Conservation (phyloP, 2,329 filamentous ascomycete species). For the Diaporthe amygdali region DNA sequence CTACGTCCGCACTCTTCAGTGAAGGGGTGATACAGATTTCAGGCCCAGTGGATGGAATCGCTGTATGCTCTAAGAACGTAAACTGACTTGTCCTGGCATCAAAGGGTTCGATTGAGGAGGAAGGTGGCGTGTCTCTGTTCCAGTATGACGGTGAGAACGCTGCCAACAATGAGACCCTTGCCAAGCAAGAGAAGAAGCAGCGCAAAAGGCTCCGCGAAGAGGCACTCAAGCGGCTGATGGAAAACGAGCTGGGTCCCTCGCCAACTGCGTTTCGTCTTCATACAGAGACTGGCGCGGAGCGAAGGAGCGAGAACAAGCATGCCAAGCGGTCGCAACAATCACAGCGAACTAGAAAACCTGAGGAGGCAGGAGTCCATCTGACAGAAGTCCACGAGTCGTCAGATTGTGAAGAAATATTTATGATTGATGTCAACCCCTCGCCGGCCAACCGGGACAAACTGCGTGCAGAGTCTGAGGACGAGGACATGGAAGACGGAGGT, state of each 20-base stretch:
- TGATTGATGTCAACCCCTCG: constrained; percentile 34
- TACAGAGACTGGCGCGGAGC: neutral
- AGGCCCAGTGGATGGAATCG: constrained; percentile 18
- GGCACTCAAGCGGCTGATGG: constrained; percentile 13
- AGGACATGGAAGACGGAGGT: constrained; percentile 20
- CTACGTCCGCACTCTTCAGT: constrained; percentile 12
- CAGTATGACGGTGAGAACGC: neutral
- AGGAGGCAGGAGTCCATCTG: neutral
- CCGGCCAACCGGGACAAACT: constrained; percentile 24
- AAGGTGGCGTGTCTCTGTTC: constrained; percentile 19
- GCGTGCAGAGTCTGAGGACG: constrained; percentile 14
- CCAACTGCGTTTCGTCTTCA: neutral
- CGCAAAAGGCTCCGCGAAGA: constrained; percentile 16
- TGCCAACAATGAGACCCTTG: neutral
- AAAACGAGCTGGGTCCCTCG: neutral
- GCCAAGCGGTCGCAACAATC: constrained; percentile 18
- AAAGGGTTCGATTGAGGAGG: constrained; percentile 16
- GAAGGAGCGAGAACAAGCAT: constrained; percentile 24
- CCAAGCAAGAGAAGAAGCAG: constrained; percentile 9
- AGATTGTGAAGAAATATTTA: constrained; percentile 27
- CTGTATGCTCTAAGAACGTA: neutral
- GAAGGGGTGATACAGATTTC: neutral
- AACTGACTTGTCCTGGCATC: constrained; percentile 6
- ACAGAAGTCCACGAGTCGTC: constrained; percentile 5
- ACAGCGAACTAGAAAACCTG: constrained; percentile 26